Percentiles rank a stretch among this genome's conserved stretches.
These are phyloP conservation scores for Cadophora luteo-olivacea DNA, from an alignment of 2,329 filamentous ascomycete genomes.

Conservation along the genomic window DNA sequence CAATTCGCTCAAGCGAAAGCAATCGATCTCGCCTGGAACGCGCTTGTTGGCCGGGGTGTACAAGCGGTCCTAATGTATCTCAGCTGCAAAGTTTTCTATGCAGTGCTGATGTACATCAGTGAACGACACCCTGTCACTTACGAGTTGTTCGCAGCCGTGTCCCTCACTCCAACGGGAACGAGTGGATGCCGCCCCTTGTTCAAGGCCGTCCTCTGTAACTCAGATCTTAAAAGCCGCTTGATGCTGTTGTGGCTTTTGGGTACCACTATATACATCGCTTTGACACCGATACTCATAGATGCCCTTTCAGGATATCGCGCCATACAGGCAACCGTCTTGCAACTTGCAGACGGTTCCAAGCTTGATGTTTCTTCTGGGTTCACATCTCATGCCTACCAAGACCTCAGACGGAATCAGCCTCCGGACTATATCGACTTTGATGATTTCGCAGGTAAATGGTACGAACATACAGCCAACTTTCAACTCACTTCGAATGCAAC, in stretches of 20 bases:
- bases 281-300: constrained; percentile 15
- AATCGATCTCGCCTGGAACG: constrained; percentile 16
- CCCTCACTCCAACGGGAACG: not conserved
- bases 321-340: constrained; percentile 6
- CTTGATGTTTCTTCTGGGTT: constrained; percentile 13
- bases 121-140: constrained; percentile 14
- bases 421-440: not conserved
- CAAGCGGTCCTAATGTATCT: constrained; percentile 7
- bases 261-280: constrained; percentile 12
- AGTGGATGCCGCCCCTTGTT: not conserved
- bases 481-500: not conserved
- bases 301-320: constrained; percentile 15
- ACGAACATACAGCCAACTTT: not conserved
- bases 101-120: constrained; percentile 6
- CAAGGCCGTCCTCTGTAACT: not conserved
- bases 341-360: not conserved
- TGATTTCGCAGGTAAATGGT: not conserved
- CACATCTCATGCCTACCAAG: not conserved
- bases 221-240: not conserved
- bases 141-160: constrained; percentile 7
- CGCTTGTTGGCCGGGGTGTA: constrained; percentile 8
- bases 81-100: constrained; percentile 9
- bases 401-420: not conserved
- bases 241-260: constrained; percentile 13
- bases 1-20: constrained; percentile 16